Base-by-base conservation (phyloP, 305 asterid species). In the Fraxinus floribunda region DNA sequence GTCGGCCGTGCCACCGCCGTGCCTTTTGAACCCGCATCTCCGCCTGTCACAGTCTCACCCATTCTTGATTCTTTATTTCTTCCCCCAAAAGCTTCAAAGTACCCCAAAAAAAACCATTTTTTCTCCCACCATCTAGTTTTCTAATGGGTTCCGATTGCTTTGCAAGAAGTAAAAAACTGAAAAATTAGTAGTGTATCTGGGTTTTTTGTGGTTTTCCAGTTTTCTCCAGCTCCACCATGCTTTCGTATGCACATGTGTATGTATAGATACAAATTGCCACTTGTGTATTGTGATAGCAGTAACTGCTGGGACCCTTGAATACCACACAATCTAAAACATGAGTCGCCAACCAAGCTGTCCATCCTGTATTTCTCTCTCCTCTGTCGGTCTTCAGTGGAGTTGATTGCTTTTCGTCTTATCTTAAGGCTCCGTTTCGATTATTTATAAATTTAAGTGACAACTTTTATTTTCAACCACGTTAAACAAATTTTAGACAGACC, bases 21-120 rank as follows among this genome's bases (percentile, higher is more conserved):
- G 76, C 44, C 76, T 71, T 71, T 71, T 32, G 76, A 71, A 71
- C 41, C 79, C 39, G 78, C 88, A 20, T 84, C 92, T 32, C 86
- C 91, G 5, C 80, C 90, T 7, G 81, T 82, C 44, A 71, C 41
- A 15, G 82, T 84, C 83, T 84, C 94, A 0, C 88, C 92, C 98
- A 95, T 94, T 82, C 77, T 78, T 75, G 77, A 44, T 81, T 57
- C 62, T 10, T 13, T 9, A 49, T 16, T 70, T 75, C 44, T 75
- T 36, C 57, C 1, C 35, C 77, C 64, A 75, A 24, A 70, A 30
- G 83, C 7, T 62, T 34, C 5, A 5, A 4, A 75, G 5, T 9
- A 9, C 8, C 34, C 11, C 20, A 3, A 13, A 4, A 10, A 26
- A 18, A 55, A 66, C 1, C 5, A 22, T 10, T 26, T 52, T 80